phyloP scores from a whole-genome alignment of 148 eudicot genomes.

The Nepenthes gracilis region DNA sequence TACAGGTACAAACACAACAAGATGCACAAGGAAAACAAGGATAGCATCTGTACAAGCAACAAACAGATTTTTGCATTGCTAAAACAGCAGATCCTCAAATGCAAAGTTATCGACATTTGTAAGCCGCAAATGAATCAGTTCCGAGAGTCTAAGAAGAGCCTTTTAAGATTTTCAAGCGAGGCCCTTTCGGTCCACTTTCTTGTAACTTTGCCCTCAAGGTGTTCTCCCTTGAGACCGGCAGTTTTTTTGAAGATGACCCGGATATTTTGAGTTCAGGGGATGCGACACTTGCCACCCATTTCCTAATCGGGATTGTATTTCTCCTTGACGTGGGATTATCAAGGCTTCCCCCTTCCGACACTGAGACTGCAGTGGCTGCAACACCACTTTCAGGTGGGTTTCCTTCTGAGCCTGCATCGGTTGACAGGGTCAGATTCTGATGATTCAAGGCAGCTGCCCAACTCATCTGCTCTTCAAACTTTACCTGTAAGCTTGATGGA shows the following conservation, averaged over 20 bases:
- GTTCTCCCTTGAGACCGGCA: conserved; percentile 20
- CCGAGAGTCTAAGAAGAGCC: conserved; percentile 16
- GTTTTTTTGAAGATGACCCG: conserved; percentile 42
- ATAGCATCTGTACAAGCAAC: no score
- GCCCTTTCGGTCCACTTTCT: conserved; percentile 70
- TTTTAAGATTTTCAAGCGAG: conserved; percentile 54
- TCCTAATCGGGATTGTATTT: conserved; percentile 53
- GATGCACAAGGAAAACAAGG: no score
- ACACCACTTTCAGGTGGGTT: conserved; percentile 8
- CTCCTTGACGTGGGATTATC: conserved; percentile 22
- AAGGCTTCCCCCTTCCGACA: conserved; percentile 32
- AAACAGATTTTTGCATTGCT: no score
- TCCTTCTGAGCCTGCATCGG: conserved; percentile 12
- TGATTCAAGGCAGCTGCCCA: conserved; percentile 14
- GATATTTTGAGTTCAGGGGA: conserved; percentile 30
- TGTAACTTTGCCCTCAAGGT: conserved; percentile 70
- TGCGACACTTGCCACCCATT: conserved; percentile 49
- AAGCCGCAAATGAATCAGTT: no score
- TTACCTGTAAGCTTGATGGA: conserved; percentile 35
- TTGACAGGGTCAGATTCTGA: conserved; percentile 7
- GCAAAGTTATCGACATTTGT: no score
- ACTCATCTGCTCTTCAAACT: conserved; percentile 39
- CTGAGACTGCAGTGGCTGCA: conserved; percentile 14
- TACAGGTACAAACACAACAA: no score
- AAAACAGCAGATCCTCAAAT: no score